phyloP scores from a whole-genome alignment of 495 filamentous ascomycete species.

The Aspergillus cavernicola region DNA sequence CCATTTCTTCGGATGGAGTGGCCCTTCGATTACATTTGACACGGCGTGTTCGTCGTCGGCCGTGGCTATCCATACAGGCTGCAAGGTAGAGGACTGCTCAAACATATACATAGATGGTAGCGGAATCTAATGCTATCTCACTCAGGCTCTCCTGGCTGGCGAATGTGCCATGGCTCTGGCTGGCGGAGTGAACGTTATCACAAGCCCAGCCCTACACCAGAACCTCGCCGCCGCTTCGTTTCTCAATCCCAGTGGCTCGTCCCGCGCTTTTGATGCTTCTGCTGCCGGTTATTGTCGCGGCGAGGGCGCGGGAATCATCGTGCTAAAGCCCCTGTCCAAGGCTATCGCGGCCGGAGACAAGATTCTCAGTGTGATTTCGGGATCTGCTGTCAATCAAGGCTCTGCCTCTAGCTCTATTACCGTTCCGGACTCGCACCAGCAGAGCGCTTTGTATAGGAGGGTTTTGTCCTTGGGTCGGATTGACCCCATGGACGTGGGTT shows the following conservation, averaged over 20 bases:
- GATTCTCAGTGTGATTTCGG: conserved; percentile 58
- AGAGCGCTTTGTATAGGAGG: conserved; percentile 50
- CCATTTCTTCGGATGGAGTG: conserved; percentile 45
- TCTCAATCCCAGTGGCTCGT: conserved; percentile 39
- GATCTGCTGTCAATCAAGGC: conserved; percentile 59
- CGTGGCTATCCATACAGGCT: conserved; percentile 35
- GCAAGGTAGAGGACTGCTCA: no score
- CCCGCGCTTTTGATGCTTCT: conserved; percentile 65
- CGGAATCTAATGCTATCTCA: no score
- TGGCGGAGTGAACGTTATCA: conserved; percentile 40
- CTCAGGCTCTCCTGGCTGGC: conserved; percentile 28
- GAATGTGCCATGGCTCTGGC: conserved; percentile 32
- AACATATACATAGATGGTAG: no score
- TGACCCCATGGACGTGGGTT: conserved; percentile 36
- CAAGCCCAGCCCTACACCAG: conserved; percentile 23
- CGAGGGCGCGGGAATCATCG: conserved; percentile 58
- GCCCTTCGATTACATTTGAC: conserved; percentile 36
- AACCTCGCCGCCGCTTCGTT: conserved; percentile 32
- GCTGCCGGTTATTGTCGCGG: conserved; percentile 72
- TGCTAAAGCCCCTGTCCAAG: conserved; percentile 61
- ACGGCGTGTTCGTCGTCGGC: conserved; percentile 43
- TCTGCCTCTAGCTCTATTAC: conserved; percentile 63
- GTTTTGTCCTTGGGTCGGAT: conserved; percentile 55
- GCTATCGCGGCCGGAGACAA: conserved; percentile 59
- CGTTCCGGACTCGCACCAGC: conserved; percentile 59